Evolutionary conservation across 2,329 filamentous ascomycete genomes (phyloP).

Genomic region (Nannizziopsis barbatae): DNA sequence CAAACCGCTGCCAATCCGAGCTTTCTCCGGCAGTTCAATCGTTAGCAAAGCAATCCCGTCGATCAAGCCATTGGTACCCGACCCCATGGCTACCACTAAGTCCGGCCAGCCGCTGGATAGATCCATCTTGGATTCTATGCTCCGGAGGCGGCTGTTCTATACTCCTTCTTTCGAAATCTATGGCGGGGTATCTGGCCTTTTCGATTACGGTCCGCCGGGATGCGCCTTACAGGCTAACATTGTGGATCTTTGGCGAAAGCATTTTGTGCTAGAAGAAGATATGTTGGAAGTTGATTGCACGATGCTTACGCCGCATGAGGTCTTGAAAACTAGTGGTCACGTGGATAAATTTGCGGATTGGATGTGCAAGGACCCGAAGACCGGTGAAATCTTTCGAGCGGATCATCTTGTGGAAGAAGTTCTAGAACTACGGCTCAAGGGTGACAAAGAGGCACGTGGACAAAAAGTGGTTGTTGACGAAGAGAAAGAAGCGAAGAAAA

Average conservation of each 20-base stretch:
- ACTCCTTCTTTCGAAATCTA: constrained; percentile 95
- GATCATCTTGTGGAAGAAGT: constrained; percentile 96
- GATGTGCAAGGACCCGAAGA: constrained; percentile 99
- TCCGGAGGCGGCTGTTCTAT: constrained; percentile 84
- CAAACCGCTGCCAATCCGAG: constrained; percentile 25
- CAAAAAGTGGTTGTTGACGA: constrained; percentile 56
- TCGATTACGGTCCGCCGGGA: constrained; percentile 86
- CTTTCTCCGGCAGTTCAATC: constrained; percentile 33
- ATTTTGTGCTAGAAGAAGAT: constrained; percentile 85
- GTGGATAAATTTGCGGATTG: constrained; percentile 97
- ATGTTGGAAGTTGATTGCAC: constrained; percentile 95
- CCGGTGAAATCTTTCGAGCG: constrained; percentile 87
- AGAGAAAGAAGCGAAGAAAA: constrained; percentile 77
- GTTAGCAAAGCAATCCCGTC: constrained; percentile 22
- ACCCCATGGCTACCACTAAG: constrained; percentile 58
- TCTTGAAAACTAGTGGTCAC: constrained; percentile 91
- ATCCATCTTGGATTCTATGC: constrained; percentile 66
- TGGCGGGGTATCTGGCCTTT: constrained; percentile 67
- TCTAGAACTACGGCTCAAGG: constrained; percentile 74
- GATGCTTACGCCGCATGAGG: constrained; percentile 82
- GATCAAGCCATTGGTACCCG: constrained; percentile 24
- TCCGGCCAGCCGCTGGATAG: constrained; percentile 86
- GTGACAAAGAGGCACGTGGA: constrained; percentile 84
- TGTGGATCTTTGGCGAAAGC: constrained; percentile 79
- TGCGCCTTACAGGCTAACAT: constrained; percentile 80